Percentiles rank a stretch among this genome's conserved stretches.
phyloP scores from a whole-genome alignment of 352 stramenopile species.

The Phytophthora hybrid region DNA sequence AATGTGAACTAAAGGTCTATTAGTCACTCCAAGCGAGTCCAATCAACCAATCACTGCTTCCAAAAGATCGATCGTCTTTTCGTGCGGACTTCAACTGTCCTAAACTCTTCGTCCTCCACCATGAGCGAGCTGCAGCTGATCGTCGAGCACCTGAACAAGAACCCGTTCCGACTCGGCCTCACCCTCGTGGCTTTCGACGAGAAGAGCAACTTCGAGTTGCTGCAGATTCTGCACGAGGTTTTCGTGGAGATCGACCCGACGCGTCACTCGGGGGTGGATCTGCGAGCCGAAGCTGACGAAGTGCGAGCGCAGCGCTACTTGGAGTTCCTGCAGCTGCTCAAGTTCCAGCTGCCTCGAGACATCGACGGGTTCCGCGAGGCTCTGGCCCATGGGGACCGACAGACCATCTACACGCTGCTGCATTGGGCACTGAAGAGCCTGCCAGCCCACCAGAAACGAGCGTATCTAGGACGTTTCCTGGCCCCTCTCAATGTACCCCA shows the following conservation, averaged over 20 bases:
- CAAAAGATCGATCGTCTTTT: neutral
- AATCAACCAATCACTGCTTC: too few species aligned
- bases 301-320: slow-evolving; percentile 84
- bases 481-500: slow-evolving; percentile 93
- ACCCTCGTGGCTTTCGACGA: slow-evolving; percentile 95
- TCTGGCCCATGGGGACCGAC: slow-evolving; percentile 83
- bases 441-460: slow-evolving; percentile 90
- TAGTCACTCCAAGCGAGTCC: too few species aligned
- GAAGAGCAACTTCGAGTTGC: slow-evolving; percentile 93
- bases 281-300: slow-evolving; percentile 86
- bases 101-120: neutral
- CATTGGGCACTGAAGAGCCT: slow-evolving; percentile 93
- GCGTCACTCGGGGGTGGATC: slow-evolving; percentile 84
- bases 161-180: slow-evolving; percentile 91
- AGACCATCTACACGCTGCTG: slow-evolving; percentile 92
- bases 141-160: slow-evolving; percentile 94
- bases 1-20: too few species aligned
- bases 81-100: neutral
- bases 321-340: slow-evolving; percentile 94
- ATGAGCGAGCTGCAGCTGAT: slow-evolving; percentile 95
- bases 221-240: slow-evolving; percentile 95
- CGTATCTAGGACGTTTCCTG: slow-evolving; percentile 94
- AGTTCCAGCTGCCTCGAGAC: slow-evolving; percentile 89
- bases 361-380: slow-evolving; percentile 80
- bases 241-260: slow-evolving; percentile 88